Percentiles rank a stretch among this genome's conserved stretches.
phyloP scores from a whole-genome alignment of 2,329 filamentous ascomycete species.

The Venturia asperata region DNA sequence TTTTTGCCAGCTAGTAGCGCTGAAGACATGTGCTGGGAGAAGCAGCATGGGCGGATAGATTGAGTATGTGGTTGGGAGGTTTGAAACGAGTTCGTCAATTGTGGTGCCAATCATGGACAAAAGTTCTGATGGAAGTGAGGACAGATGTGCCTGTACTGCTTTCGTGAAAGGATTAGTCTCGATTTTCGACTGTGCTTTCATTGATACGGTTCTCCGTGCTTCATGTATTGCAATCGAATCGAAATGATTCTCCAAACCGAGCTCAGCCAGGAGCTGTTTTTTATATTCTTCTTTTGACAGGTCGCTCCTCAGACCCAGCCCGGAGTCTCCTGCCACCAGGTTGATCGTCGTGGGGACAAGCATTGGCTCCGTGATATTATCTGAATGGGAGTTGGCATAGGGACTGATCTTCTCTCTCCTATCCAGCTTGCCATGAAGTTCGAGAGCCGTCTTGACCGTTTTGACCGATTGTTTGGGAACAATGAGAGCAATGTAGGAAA shows the following conservation, averaged over 20 bases:
- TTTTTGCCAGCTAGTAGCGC: constrained; percentile 29
- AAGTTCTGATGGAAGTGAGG: constrained; percentile 4
- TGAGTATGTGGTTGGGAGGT: constrained; percentile 41
- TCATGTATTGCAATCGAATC: not conserved
- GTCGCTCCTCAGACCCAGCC: not conserved
- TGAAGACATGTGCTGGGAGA: constrained; percentile 44
- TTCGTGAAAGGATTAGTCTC: constrained; percentile 4
- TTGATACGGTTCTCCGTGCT: not conserved
- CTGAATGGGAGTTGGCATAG: not conserved
- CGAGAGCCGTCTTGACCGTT: constrained; percentile 33
- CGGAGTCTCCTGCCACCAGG: not conserved
- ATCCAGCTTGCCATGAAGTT: constrained; percentile 28
- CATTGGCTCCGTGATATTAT: constrained; percentile 10
- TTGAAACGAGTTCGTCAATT: not conserved
- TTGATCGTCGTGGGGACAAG: constrained; percentile 9
- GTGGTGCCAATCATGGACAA: not conserved
- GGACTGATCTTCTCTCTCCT: constrained; percentile 27
- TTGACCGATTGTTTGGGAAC: constrained; percentile 34
- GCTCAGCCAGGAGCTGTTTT: not conserved
- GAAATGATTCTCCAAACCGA: not conserved
- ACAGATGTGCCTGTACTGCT: not conserved
- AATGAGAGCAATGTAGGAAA: constrained; percentile 15
- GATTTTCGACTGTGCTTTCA: not conserved
- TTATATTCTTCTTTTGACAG: not conserved
- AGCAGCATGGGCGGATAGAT: constrained; percentile 53